phyloP scores from a whole-genome alignment of 495 filamentous ascomycete genomes.

The Aeminium ludgeri region DNA sequence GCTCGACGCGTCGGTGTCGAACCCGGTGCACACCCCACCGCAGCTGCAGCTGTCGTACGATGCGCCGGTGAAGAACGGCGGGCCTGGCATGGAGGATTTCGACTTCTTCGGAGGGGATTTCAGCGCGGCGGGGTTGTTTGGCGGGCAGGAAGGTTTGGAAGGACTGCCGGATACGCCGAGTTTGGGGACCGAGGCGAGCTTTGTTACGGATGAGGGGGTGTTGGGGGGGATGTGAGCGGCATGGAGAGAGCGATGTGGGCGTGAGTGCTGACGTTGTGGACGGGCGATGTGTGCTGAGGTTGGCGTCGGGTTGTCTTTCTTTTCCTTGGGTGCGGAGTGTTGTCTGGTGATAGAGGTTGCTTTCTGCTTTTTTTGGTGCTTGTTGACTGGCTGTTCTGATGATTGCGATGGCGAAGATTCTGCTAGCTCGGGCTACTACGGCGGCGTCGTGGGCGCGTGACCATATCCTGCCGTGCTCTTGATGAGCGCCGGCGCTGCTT shows the following conservation, averaged over 20 bases:
- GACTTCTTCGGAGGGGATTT: constrained; percentile 4
- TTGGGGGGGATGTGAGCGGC: not conserved
- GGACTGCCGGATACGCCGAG: constrained; percentile 5
- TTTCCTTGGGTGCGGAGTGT: too few relatives aligned
- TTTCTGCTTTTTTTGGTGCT: not conserved
- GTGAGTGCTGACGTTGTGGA: not conserved
- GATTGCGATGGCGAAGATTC: not conserved
- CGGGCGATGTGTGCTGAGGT: too few relatives aligned
- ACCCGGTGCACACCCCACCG: constrained; percentile 3
- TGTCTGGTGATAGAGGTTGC: not conserved
- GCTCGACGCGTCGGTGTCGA: not conserved
- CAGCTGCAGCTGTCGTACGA: not conserved
- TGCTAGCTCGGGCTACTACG: too few relatives aligned
- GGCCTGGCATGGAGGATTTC: not conserved
- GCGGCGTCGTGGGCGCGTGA: too few relatives aligned
- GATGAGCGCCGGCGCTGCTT: too few relatives aligned
- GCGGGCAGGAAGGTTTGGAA: constrained; percentile 3
- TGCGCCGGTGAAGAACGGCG: not conserved
- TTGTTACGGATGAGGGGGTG: constrained; percentile 7
- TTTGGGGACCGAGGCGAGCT: constrained; percentile 7
- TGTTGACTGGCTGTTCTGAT: not conserved
- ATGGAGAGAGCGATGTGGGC: not conserved
- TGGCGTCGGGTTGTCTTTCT: too few relatives aligned
- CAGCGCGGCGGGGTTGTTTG: constrained; percentile 4
- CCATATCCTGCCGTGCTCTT: too few relatives aligned